Evolutionary conservation across 2,329 filamentous ascomycete species (phyloP), one percentile per base, ranked within the genome.

Genomic region (Bisporella sp.): DNA sequence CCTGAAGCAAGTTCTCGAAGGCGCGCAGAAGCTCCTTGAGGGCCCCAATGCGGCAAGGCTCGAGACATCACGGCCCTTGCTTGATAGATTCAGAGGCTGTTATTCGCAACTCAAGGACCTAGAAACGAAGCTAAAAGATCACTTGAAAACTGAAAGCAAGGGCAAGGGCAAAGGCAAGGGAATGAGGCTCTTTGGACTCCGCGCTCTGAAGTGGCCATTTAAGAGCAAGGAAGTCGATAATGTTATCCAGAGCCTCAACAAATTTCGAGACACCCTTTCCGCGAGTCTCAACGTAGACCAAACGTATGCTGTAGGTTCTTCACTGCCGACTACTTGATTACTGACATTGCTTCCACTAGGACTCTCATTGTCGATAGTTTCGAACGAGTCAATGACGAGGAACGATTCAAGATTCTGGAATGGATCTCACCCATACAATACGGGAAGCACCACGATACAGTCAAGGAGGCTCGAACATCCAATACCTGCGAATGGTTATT

Each of bases 401-500:
- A 42, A 42, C 40, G 40, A 28, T 13, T 42, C 7, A 42, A 42
- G n/a, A 42, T 42, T 7, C 40, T 42, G 7, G 40, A 42, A 9
- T 42, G 40, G 40, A 13, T 42, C 40, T 42, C 40, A 13, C 7
- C 6, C 13, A 13, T 42, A 9, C 40, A 9, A 9, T 57, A 54
- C 46, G 49, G 50, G 44, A 30, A 40, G 7, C 21, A 57, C 45
- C 55, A 57, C 31, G 9, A 45, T 31, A 48, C 43, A 11, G 49
- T 54, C 5, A 50, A 29, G 13, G 45, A 52, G 6, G 31, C 49
- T n/a, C 49, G 54, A 12, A 51, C 51, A 12, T 29, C 28, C 3
- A 31, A 50, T 42, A 57, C 55, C 5, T 53, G 55, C 29, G 54
- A 51, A 41, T 57, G 55, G 55, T 41, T 57, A 40, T 31, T 57